Evolutionary conservation across 805 yeast species (phyloP).

Genomic region (Saccharomycopsis oosterbeekiorum): DNA sequence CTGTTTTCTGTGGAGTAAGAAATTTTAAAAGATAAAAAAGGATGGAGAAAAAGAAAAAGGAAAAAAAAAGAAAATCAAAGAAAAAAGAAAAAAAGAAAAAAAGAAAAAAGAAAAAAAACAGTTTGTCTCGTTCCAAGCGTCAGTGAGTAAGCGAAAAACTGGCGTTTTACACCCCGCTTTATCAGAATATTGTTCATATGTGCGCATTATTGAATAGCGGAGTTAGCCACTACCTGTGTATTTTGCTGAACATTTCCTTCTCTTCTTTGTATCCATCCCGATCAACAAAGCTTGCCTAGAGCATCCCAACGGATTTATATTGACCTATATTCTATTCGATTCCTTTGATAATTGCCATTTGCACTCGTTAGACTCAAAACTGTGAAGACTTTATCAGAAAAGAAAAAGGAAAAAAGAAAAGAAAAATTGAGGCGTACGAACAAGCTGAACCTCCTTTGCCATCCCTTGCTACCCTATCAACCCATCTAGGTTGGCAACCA

Average conservation of each 20-base stretch:
- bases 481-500: too few relatives aligned
- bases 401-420: neutral
- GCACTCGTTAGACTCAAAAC: too few relatives aligned
- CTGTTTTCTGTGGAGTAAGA: neutral
- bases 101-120: neutral
- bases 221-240: neutral
- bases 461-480: neutral
- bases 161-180: constrained; percentile 2
- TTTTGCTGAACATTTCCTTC: neutral
- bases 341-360: too few relatives aligned
- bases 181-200: neutral
- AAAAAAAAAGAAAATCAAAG: neutral
- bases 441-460: neutral
- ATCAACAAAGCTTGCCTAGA: too few relatives aligned
- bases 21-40: neutral
- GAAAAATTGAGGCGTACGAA: neutral
- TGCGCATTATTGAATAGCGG: neutral
- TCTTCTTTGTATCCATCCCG: too few relatives aligned
- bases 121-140: neutral
- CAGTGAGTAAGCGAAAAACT: neutral
- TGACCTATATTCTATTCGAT: neutral
- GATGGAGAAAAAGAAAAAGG: too few relatives aligned
- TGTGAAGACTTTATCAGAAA: neutral
- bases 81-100: neutral
- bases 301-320: neutral